These are phyloP conservation scores for Leishmania braziliensis DNA, from an alignment of 208 protist genomes.

Conservation along the genomic window DNA sequence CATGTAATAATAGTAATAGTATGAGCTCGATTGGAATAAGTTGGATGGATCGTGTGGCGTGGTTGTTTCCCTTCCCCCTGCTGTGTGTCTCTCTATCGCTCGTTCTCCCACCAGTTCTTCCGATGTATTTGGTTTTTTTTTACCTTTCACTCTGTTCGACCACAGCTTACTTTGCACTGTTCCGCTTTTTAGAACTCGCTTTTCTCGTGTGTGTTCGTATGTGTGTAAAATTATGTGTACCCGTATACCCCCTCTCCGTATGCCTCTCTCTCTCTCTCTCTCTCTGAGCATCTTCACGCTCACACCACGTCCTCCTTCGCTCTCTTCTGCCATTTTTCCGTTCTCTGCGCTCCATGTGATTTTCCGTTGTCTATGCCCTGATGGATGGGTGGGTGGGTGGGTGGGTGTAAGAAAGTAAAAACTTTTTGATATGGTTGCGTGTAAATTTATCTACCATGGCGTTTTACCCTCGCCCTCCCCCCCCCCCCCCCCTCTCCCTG, in stretches of 20 bases:
- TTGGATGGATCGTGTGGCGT: background rate
- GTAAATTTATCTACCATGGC: background rate
- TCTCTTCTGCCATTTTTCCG: constrained; percentile 5
- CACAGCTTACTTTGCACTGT: background rate
- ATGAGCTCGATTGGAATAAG: background rate
- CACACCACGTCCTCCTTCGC: background rate
- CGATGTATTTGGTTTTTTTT: background rate
- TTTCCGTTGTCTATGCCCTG: background rate
- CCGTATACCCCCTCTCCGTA: background rate
- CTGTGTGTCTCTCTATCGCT: background rate
- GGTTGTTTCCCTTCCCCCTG: background rate
- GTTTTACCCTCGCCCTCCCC: background rate
- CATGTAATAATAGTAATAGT: background rate
- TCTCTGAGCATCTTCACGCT: background rate
- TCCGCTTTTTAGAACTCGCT: background rate
- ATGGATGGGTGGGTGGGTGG: background rate
- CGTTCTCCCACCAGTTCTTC: no score
- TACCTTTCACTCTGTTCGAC: background rate
- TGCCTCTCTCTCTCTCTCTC: background rate
- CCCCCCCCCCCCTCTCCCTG: background rate
- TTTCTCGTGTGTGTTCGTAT: background rate
- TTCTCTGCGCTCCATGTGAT: background rate
- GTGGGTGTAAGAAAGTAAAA: background rate
- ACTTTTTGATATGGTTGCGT: background rate
- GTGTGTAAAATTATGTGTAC: background rate